phyloP scores from a whole-genome alignment of 2,329 filamentous ascomycete genomes.

The Emergomyces pasteurianus region DNA sequence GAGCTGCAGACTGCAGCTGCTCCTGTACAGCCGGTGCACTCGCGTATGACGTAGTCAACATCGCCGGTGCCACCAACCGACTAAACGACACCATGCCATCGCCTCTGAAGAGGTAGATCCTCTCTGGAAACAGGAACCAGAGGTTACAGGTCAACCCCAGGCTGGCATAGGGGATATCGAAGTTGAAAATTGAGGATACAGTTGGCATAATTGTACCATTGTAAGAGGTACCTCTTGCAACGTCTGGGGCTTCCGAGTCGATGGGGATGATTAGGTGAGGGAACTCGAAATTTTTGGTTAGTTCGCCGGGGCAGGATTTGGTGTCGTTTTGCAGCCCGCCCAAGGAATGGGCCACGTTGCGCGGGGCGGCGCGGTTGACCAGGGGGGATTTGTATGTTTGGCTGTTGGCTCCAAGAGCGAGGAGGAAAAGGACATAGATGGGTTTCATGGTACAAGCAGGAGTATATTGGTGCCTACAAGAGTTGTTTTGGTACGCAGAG shows the following conservation, averaged over 20 bases:
- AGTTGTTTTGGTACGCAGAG: neutral
- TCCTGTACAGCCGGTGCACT: slow-evolving; percentile 37
- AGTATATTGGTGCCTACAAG: neutral
- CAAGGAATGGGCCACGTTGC: neutral
- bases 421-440: slow-evolving; percentile 3
- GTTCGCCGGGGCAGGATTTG: slow-evolving; percentile 32
- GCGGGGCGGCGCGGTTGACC: neutral
- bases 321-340: neutral
- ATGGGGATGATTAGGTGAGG: slow-evolving; percentile 54
- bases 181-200: slow-evolving; percentile 54
- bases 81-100: slow-evolving; percentile 43
- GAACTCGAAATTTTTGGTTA: slow-evolving; percentile 40
- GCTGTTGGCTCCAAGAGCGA: slow-evolving; percentile 5
- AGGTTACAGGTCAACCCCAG: slow-evolving; percentile 49
- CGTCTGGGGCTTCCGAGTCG: slow-evolving; percentile 42
- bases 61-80: slow-evolving; percentile 38
- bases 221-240: slow-evolving; percentile 41
- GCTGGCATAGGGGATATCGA: slow-evolving; percentile 47
- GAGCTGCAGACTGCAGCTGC: slow-evolving; percentile 30
- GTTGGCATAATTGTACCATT: slow-evolving; percentile 44
- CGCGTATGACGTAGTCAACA: slow-evolving; percentile 40
- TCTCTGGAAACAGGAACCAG: slow-evolving; percentile 56
- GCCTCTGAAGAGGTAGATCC: slow-evolving; percentile 44
- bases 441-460: slow-evolving; percentile 6
- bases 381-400: slow-evolving; percentile 4